Evolutionary conservation across 2,329 filamentous ascomycete genomes (phyloP).

Genomic region (Dothideomycetes sp.): DNA sequence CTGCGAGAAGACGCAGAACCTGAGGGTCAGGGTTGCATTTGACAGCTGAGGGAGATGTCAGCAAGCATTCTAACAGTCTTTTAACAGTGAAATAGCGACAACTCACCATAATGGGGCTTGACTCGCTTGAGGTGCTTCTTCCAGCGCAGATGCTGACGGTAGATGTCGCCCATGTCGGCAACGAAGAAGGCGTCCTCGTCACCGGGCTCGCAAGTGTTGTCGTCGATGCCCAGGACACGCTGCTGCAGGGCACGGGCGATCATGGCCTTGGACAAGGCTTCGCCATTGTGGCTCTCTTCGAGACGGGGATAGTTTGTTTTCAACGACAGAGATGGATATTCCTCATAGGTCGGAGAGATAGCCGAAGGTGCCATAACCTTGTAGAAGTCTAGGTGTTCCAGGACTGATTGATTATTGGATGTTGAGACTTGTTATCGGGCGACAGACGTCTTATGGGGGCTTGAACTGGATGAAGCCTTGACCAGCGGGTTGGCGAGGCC

Average conservation of each 20-base stretch:
- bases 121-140: slow-evolving; percentile 87
- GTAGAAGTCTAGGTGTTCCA: slow-evolving; percentile 24
- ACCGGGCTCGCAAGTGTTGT: slow-evolving; percentile 78
- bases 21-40: slow-evolving; percentile 96
- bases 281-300: slow-evolving; percentile 35
- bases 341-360: slow-evolving; percentile 40
- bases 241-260: slow-evolving; percentile 80
- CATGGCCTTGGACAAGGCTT: slow-evolving; percentile 59
- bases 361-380: slow-evolving; percentile 67
- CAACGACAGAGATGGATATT: slow-evolving; percentile 31
- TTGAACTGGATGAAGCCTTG: slow-evolving; percentile 87
- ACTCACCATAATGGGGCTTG: slow-evolving; percentile 88
- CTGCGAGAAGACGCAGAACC: slow-evolving; percentile 77
- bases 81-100: not conserved
- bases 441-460: slow-evolving; percentile 71
- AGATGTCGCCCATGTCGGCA: slow-evolving; percentile 94
- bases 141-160: slow-evolving; percentile 97
- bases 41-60: slow-evolving; percentile 56
- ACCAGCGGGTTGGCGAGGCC: slow-evolving; percentile 79
- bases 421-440: slow-evolving; percentile 16
- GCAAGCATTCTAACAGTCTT: slow-evolving; percentile 13
- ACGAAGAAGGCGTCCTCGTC: slow-evolving; percentile 98
- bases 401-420: slow-evolving; percentile 11
- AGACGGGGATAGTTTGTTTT: slow-evolving; percentile 21
- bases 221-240: slow-evolving; percentile 74